phyloP scores from a whole-genome alignment of 1,139 yeast species.

The Lizanozyma gosingica region DNA sequence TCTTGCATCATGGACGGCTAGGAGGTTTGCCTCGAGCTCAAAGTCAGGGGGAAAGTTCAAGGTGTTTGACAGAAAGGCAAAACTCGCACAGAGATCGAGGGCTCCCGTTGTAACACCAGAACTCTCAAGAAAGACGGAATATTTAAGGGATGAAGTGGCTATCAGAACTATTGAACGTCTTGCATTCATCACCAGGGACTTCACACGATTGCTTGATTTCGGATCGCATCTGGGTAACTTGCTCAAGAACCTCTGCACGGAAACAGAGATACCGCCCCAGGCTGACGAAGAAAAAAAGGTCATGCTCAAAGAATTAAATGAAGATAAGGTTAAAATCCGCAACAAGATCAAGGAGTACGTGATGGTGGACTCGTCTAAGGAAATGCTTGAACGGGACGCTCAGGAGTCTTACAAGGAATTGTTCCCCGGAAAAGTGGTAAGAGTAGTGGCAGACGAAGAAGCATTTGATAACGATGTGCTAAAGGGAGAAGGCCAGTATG shows the following conservation, averaged over 20 bases:
- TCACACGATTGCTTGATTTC: constrained; percentile 54
- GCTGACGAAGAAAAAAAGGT: constrained; percentile 20
- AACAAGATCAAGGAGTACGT: constrained; percentile 46
- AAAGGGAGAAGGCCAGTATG: constrained; percentile 40
- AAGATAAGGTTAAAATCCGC: constrained; percentile 44
- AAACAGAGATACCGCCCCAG: constrained; percentile 17
- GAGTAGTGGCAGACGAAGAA: constrained; percentile 64
- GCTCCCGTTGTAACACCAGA: constrained; percentile 8
- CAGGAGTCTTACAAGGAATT: constrained; percentile 12
- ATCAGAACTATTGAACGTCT: constrained; percentile 64
- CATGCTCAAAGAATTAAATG: constrained; percentile 27
- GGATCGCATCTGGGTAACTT: constrained; percentile 68
- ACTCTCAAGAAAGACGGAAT: constrained; percentile 54
- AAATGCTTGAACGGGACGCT: constrained; percentile 44
- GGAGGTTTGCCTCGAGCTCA: background rate
- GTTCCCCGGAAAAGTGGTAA: constrained; percentile 22
- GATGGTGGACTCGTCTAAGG: constrained; percentile 60
- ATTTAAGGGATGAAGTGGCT: constrained; percentile 69
- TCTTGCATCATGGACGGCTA: too few species aligned
- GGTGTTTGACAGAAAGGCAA: constrained; percentile 1
- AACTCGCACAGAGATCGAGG: constrained; percentile 8
- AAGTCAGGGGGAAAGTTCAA: constrained; percentile 1
- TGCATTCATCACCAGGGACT: constrained; percentile 61
- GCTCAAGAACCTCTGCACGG: constrained; percentile 27
- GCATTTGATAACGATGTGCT: constrained; percentile 29